phyloP scores from a whole-genome alignment of 345 rosid genomes.

The Moringa oleifera region DNA sequence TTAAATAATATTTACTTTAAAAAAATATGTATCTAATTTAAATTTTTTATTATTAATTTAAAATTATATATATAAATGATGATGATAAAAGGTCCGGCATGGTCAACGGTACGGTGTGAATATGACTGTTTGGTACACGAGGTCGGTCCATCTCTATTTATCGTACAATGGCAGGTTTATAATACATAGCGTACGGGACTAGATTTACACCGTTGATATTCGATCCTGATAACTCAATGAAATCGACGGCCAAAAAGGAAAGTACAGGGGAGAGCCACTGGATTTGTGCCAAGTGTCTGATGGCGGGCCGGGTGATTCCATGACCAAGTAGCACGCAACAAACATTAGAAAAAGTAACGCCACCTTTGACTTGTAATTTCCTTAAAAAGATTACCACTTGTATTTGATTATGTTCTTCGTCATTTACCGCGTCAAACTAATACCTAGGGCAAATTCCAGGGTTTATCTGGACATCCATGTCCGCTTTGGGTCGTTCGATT shows the following conservation, averaged over 20 bases:
- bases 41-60: too few species aligned
- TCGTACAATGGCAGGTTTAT: too few species aligned
- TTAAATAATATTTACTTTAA: too few species aligned
- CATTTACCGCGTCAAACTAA: neutral
- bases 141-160: too few species aligned
- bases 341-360: neutral
- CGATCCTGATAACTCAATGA: neutral
- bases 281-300: conserved; percentile 9
- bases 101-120: too few species aligned
- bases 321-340: neutral
- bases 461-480: conserved; percentile 5
- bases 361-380: too few species aligned
- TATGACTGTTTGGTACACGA: too few species aligned
- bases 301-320: neutral
- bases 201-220: neutral
- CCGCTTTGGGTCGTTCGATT: neutral
- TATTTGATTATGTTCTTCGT: neutral
- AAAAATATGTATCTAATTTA: too few species aligned
- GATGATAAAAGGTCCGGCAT: too few species aligned
- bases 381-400: too few species aligned
- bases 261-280: neutral
- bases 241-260: neutral
- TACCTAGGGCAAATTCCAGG: neutral
- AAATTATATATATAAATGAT: too few species aligned
- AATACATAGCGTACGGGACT: too few species aligned